These are phyloP conservation scores for Pulveroboletus sp. DNA, from an alignment of 768 basidiomycete species.

Conservation along the genomic window DNA sequence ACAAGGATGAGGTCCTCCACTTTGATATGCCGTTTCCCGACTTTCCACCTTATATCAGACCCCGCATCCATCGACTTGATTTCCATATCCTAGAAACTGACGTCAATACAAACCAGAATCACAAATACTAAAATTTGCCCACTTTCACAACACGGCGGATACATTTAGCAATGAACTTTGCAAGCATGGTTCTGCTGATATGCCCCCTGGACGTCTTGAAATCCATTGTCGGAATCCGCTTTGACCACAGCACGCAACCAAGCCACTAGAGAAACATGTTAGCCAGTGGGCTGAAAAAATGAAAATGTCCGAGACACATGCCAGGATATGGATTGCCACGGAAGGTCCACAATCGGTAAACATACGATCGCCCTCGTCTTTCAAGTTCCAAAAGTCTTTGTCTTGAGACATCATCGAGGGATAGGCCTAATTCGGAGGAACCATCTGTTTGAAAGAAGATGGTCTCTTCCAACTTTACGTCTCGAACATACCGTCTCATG, in stretches of 20 bases:
- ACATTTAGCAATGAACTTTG: conserved; percentile 76
- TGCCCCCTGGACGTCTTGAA: conserved; percentile 74
- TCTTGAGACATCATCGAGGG: conserved; percentile 58
- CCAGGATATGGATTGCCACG: conserved; percentile 75
- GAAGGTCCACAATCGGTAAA: conserved; percentile 73
- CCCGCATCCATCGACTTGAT: conserved; percentile 57
- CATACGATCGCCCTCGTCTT: conserved; percentile 57
- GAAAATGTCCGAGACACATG: conserved; percentile 25
- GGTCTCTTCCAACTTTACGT: conserved; percentile 57
- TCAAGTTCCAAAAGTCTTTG: conserved; percentile 52
- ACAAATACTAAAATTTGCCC: conserved; percentile 11
- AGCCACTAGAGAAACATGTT: conserved; percentile 54
- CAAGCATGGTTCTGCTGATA: conserved; percentile 71
- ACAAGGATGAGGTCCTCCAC: conserved; percentile 69
- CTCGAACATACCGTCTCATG: conserved; percentile 69
- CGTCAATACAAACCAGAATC: conserved; percentile 1
- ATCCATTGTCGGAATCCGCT: conserved; percentile 79
- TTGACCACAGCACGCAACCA: conserved; percentile 71
- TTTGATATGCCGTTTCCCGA: conserved; percentile 53
- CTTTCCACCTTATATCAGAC: conserved; percentile 54
- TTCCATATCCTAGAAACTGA: conserved; percentile 26
- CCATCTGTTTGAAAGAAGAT: conserved; percentile 56
- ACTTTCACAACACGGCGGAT: conserved; percentile 65
- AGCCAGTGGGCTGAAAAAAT: not conserved
- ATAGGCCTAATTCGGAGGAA: conserved; percentile 50